Base-by-base conservation (phyloP, 202 grass and related monocot species). In the Tripidium arundinaceum region DNA sequence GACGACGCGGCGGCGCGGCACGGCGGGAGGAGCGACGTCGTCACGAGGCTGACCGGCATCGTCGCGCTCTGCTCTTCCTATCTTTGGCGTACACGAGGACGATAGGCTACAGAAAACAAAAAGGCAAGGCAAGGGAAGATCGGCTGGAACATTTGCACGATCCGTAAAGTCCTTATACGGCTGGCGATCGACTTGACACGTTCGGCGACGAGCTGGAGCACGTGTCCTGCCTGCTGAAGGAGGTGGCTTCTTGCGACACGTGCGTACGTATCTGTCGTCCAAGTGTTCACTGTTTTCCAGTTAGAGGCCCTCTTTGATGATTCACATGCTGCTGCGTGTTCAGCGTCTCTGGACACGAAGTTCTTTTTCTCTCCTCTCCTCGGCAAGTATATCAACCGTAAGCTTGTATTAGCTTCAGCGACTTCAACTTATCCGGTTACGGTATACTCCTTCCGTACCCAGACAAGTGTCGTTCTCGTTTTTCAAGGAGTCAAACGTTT, bases 11-110 rank as follows among this genome's bases (percentile, higher is more conserved):
- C 81, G 46, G 40, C 25, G 73, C 65, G 11, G 68, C 72, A 68
- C 14, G 47, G 58, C 0, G 75, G 75, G 75, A 25, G 67, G 54
- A 62, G 3, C 38, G 79, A 43, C 73, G 73, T 18, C 31, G 83
- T 78, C 65, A 22, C 65, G 6, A 78, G 74, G 83, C 73, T 82
- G 5, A 13, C 29, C 78, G 78, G 33, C 79, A 86, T 86, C 2
- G 19, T 39, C n/a, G 21, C 21, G 22, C 33, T 33, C 65, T 22
- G 55, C 61, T 73, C 40, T 73, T 43, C 50, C 67, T 29, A 52
- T 74, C 40, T 41, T 54, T 33, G 43, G 60, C 22, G 21, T n/a
- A n/a, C n/a, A n/a, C n/a, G n/a, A n/a, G n/a, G n/a, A n/a, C n/a
- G n/a, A n/a, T n/a, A n/a, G n/a, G n/a, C n/a, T n/a, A n/a, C n/a